Evolutionary conservation across 1,284 basidiomycete species (phyloP).

Genomic region (Phaffia rhodozyma): DNA sequence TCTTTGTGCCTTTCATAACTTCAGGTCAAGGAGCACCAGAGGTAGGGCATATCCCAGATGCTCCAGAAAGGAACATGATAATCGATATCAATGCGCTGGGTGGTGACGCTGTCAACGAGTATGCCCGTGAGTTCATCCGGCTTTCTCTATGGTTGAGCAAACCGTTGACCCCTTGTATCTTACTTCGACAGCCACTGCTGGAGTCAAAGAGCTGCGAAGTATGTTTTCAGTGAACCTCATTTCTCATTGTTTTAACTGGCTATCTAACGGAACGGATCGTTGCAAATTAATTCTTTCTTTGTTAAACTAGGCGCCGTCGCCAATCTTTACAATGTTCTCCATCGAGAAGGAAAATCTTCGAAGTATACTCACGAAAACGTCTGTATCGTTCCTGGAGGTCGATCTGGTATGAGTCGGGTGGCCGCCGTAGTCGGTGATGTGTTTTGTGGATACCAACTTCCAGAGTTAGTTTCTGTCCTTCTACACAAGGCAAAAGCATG

Average conservation of each 20-base stretch:
- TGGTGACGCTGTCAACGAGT: conserved; percentile 64
- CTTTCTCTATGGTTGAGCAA: conserved; percentile 26
- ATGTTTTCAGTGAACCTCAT: too few relatives aligned
- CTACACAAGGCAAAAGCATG: background rate
- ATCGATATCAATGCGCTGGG: conserved; percentile 47
- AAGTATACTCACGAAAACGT: conserved; percentile 80
- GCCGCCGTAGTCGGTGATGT: conserved; percentile 61
- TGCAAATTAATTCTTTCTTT: background rate
- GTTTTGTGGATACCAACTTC: conserved; percentile 53
- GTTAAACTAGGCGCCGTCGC: conserved; percentile 58
- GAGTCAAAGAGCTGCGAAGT: too few relatives aligned
- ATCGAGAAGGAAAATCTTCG: conserved; percentile 62
- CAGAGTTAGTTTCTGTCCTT: conserved; percentile 48
- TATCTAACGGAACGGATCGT: conserved; percentile 29
- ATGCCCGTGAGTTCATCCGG: conserved; percentile 45
- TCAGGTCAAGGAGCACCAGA: conserved; percentile 73
- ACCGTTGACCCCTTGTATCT: background rate
- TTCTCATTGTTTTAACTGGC: too few relatives aligned
- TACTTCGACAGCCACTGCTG: too few relatives aligned
- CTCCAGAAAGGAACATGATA: conserved; percentile 50
- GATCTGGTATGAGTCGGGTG: conserved; percentile 76
- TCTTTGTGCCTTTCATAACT: too few relatives aligned
- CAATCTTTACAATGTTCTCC: conserved; percentile 74
- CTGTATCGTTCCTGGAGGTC: conserved; percentile 57
- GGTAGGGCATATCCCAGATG: conserved; percentile 61